phyloP scores from a whole-genome alignment of 192 early-diverging fungal species.

The Coemansia aciculifera region DNA sequence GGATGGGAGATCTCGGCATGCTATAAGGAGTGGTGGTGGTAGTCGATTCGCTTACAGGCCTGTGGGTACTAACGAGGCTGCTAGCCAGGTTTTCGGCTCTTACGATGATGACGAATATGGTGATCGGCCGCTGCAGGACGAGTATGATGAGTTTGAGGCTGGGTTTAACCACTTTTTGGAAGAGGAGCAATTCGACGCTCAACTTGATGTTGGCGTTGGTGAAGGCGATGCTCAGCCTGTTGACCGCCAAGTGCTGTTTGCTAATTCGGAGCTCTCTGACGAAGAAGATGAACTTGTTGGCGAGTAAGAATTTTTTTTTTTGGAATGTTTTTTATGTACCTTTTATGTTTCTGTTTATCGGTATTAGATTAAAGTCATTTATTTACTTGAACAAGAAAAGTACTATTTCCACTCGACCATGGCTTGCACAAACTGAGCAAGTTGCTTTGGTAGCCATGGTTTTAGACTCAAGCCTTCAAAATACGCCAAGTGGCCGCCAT shows the following conservation, averaged over 20 bases:
- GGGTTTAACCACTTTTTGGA: slow-evolving; percentile 54
- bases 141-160: slow-evolving; percentile 51
- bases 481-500: slow-evolving; percentile 92
- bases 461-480: slow-evolving; percentile 36
- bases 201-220: slow-evolving; percentile 10
- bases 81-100: slow-evolving; percentile 17
- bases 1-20: slow-evolving; percentile 32
- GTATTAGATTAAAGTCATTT: neutral
- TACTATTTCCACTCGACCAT: slow-evolving; percentile 38
- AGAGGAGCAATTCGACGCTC: slow-evolving; percentile 24
- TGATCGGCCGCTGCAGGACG: slow-evolving; percentile 14
- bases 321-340: neutral
- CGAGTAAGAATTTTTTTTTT: neutral
- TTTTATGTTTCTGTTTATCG: neutral
- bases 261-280: slow-evolving; percentile 48
- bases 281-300: slow-evolving; percentile 25
- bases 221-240: slow-evolving; percentile 35
- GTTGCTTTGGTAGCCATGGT: slow-evolving; percentile 63
- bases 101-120: slow-evolving; percentile 8
- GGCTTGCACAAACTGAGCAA: slow-evolving; percentile 58
- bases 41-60: slow-evolving; percentile 38
- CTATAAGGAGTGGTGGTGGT: slow-evolving; percentile 21
- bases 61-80: slow-evolving; percentile 32
- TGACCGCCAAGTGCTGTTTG: slow-evolving; percentile 48
- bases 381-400: neutral